These are phyloP conservation scores for Rhodotorula sp. DNA, from an alignment of 1,284 basidiomycete species.

Conservation along the genomic window DNA sequence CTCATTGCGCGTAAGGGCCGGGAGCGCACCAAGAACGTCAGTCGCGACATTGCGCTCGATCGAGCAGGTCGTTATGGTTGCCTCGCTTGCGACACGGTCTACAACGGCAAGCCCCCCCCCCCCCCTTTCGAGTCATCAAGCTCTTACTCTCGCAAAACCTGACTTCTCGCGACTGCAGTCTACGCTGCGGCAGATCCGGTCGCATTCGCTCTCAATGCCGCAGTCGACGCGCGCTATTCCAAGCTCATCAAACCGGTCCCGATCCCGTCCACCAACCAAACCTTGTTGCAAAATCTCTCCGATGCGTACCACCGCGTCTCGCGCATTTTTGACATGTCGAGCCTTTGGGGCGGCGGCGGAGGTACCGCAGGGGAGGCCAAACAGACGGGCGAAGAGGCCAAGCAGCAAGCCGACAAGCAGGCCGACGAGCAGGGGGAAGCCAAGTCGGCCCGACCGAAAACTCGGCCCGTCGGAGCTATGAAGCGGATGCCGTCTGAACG, in stretches of 20 bases:
- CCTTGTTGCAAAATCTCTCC: slow-evolving; percentile 44
- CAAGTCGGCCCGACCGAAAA: slow-evolving; percentile 1
- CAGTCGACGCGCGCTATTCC: slow-evolving; percentile 49
- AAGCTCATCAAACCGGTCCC: slow-evolving; percentile 47
- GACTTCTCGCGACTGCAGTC: slow-evolving; percentile 13
- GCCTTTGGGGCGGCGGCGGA: slow-evolving; percentile 20
- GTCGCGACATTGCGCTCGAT: slow-evolving; percentile 43
- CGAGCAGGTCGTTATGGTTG: slow-evolving; percentile 45
- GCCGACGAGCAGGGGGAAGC: not conserved
- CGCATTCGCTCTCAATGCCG: slow-evolving; percentile 48
- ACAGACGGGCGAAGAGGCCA: slow-evolving; percentile 7
- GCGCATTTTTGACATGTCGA: slow-evolving; percentile 44
- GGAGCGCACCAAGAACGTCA: slow-evolving; percentile 40
- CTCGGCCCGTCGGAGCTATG: not conserved
- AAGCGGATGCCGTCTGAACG: slow-evolving; percentile 38
- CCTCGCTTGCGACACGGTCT: slow-evolving; percentile 37
- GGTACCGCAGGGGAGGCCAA: slow-evolving; percentile 5
- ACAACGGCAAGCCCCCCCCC: slow-evolving; percentile 12
- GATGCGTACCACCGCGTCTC: slow-evolving; percentile 46
- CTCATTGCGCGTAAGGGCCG: slow-evolving; percentile 46
- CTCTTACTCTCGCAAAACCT: not conserved
- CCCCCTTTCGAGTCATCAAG: not conserved
- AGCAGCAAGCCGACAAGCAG: slow-evolving; percentile 14
- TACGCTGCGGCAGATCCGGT: slow-evolving; percentile 52
- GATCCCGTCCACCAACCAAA: slow-evolving; percentile 45